Evolutionary conservation across 176 grass and related monocot species (phyloP), one percentile per base, ranked within the genome.

Genomic region (Avena atlantica): DNA sequence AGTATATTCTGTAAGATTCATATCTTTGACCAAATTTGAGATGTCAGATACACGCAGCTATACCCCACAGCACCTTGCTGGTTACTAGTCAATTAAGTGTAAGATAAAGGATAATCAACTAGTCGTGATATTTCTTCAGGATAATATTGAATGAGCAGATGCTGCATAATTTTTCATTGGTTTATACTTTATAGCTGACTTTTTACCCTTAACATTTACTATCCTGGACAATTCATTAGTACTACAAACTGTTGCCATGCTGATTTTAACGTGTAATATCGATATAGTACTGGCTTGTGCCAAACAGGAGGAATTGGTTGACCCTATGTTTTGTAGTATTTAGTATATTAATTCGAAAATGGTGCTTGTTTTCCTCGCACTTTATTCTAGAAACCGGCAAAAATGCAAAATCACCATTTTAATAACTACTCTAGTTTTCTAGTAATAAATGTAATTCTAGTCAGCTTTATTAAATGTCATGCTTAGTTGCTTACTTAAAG

Each of bases 11-110:
- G 25, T 60, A 80, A 64, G 27, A 40, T 60, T 70, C 29, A 10
- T 68, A 34, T 74, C 76, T 88, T 81, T 85, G 27, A 76, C 4
- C 24, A 49, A 80, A 14, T 72, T 36, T 87, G 49, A 48, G 17
- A 12, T 76, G 48, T 34, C 11, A 78, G 9, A 12, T 45, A 56
- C 68, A 71, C 49, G 21, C n/a, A 36, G 13, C 12, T 29, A 76
- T 72, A 50, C 47, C 36, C 70, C 29, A 49, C 19, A 50, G 12
- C 83, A 71, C 47, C 72, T 52, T 78, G 29, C 51, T 87, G 67
- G 53, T 53, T 49, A 50, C 25, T 66, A 86, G 34, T 84, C 63
- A 66, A 60, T 71, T 52, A n/a, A 78, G 4, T 20, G 70, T 12
- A 34, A 49, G 49, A 70, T 49, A 60, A n/a, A 76, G 17, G 44